phyloP scores from a whole-genome alignment of 2,329 filamentous ascomycete species.

The Pyricularia grisea region DNA sequence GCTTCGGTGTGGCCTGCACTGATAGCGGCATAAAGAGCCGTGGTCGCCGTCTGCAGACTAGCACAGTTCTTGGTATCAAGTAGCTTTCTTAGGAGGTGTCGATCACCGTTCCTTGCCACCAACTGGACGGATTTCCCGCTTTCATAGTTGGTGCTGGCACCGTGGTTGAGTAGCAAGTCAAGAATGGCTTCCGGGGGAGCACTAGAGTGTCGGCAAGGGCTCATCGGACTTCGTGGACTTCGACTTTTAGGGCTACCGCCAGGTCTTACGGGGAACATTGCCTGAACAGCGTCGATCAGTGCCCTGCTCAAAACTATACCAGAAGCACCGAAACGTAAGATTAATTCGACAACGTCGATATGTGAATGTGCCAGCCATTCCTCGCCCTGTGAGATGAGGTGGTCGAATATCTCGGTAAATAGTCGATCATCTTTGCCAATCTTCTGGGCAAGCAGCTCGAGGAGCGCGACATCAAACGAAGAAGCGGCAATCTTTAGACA shows the following conservation, averaged over 20 bases:
- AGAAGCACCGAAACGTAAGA: slow-evolving; percentile 33
- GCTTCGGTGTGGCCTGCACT: slow-evolving; percentile 36
- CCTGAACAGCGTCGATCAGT: slow-evolving; percentile 40
- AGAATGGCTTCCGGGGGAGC: slow-evolving; percentile 17
- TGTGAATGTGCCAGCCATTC: slow-evolving; percentile 17
- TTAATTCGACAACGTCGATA: slow-evolving; percentile 13
- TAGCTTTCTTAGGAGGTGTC: slow-evolving; percentile 38
- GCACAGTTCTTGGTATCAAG: slow-evolving; percentile 36
- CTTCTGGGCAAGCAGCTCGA: slow-evolving; percentile 12
- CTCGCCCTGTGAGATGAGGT: slow-evolving; percentile 11
- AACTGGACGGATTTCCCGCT: slow-evolving; percentile 43
- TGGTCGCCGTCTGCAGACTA: slow-evolving; percentile 37
- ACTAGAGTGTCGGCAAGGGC: slow-evolving; percentile 2
- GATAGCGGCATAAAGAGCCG: slow-evolving; percentile 47
- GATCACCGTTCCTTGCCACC: slow-evolving; percentile 42
- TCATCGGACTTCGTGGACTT: slow-evolving; percentile 16
- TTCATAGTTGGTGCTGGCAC: slow-evolving; percentile 37
- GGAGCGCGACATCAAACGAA: slow-evolving; percentile 11
- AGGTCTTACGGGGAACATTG: slow-evolving; percentile 21
- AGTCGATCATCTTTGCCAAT: slow-evolving; percentile 8
- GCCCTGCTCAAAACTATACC: slow-evolving; percentile 36
- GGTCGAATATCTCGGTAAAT: slow-evolving; percentile 12
- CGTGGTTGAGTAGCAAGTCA: slow-evolving; percentile 27
- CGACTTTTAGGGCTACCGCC: slow-evolving; percentile 26
- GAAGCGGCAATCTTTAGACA: slow-evolving; percentile 16